Base-by-base conservation (phyloP, 2,329 filamentous ascomycete species). In the Chrysoporthe deuterocubensis region DNA sequence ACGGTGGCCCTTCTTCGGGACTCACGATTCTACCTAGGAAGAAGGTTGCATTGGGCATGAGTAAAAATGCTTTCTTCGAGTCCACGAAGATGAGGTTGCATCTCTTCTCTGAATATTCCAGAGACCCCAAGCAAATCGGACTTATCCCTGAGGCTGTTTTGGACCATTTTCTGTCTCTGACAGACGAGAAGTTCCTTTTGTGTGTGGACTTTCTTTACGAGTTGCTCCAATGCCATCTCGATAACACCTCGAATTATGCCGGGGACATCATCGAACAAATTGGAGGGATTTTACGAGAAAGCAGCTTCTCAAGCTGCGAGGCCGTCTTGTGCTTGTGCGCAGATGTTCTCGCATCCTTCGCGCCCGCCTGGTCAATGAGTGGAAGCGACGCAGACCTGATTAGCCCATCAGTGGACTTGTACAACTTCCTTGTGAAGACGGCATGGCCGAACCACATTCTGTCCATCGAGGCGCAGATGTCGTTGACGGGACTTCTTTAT, bases 241-340 rank as follows among this genome's bases (percentile, higher is more conserved):
- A 82, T n/a, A 75, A 86, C 14, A 78, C 80, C 13, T 76, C 80
- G 0, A 81, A 83, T 13, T 81, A 83, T 69, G 83, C 85, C 1
- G 71, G 79, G 11, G 77, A 72, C 3, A 77, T 90, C 1, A 76
- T 90, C 32, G 78, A 85, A 69, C 81, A 82, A 42, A 74, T 88
- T 5, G 87, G 86, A 1, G 75, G 74, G 0, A 79, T 89, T 7
- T 82, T 90, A 32, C 79, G 81, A 16, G 80, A 83, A 3, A 86
- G 88, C 67, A 84, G 87, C 40, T 90, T 90, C 73, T 88, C 90
- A 67, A 88, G 89, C 71, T 95, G 91, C 70, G 94, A 97, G 78
- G 87, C 90, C 26, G 88, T 91, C 4, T 81, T 93, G 61, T 85
- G 85, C 57, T 81, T 89, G 21, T 90, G 89, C 70, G 83, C 97